phyloP scores from a whole-genome alignment of 495 filamentous ascomycete species.

The Letharia lupina region DNA sequence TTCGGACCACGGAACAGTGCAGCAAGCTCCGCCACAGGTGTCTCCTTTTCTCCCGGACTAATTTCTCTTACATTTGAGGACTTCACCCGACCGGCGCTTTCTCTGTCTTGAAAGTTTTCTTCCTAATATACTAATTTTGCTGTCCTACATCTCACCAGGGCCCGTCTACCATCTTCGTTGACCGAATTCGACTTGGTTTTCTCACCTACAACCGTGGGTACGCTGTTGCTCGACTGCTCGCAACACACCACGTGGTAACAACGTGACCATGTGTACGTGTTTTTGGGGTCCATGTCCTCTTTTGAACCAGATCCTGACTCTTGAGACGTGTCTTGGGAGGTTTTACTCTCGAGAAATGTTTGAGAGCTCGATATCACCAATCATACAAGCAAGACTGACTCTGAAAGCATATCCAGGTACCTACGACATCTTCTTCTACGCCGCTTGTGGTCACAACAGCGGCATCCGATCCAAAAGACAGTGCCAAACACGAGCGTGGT shows the following conservation, averaged over 20 bases:
- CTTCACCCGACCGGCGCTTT: background rate
- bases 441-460: background rate
- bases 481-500: background rate
- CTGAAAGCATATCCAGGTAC: too few species aligned
- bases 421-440: background rate
- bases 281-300: too few species aligned
- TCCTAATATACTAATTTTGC: background rate
- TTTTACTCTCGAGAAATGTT: too few species aligned
- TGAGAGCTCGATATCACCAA: too few species aligned
- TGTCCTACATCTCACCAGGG: background rate
- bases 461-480: background rate
- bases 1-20: background rate
- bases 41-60: background rate
- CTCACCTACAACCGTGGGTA: background rate
- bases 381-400: too few species aligned
- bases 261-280: background rate
- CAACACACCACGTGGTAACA: background rate
- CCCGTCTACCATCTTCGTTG: background rate
- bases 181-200: background rate
- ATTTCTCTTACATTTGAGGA: background rate
- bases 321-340: too few species aligned
- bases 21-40: background rate
- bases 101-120: background rate
- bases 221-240: background rate
- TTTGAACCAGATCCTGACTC: too few species aligned